Percentiles rank a stretch among this genome's conserved stretches.
These are phyloP conservation scores for Moesziomyces sp. DNA, from an alignment of 1,284 basidiomycete genomes.

Conservation along the genomic window DNA sequence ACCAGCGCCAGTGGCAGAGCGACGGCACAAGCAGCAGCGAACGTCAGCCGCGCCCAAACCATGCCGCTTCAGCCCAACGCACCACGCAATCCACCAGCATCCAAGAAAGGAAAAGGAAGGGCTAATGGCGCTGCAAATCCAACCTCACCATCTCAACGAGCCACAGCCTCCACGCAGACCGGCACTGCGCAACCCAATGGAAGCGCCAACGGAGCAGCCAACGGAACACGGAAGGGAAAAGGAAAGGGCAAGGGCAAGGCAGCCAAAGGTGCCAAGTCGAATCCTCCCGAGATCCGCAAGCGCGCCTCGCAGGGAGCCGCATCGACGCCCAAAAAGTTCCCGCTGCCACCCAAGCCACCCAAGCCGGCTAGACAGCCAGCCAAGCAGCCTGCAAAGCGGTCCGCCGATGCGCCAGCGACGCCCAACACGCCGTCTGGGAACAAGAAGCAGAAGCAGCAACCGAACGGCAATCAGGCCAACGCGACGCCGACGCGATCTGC, in stretches of 20 bases:
- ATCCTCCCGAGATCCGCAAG: conserved; percentile 27
- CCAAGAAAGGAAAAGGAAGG: conserved; percentile 1
- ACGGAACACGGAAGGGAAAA: conserved; percentile 4
- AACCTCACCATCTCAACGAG: background rate
- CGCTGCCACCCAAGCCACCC: conserved; percentile 1
- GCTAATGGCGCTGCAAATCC: background rate
- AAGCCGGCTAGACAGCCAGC: conserved; percentile 5
- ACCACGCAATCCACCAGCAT: background rate
- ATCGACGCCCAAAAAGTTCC: background rate
- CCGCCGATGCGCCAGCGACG: no score
- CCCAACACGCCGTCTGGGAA: no score
- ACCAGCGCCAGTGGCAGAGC: background rate
- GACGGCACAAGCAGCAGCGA: conserved; percentile 1
- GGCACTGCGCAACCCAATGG: background rate
- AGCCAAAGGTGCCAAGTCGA: background rate
- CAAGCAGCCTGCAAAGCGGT: background rate
- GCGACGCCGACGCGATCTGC: no score
- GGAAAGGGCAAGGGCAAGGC: conserved; percentile 11
- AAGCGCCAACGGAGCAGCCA: background rate
- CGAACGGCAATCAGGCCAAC: no score
- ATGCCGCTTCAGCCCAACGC: conserved; percentile 9
- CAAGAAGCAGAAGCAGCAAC: no score
- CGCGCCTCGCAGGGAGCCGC: background rate
- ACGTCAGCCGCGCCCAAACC: conserved; percentile 9
- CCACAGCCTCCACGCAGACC: background rate